Percentiles rank a stretch among this genome's conserved stretches.
phyloP scores from a whole-genome alignment of 257 asterid species.

The Solanum infundibuliforme region DNA sequence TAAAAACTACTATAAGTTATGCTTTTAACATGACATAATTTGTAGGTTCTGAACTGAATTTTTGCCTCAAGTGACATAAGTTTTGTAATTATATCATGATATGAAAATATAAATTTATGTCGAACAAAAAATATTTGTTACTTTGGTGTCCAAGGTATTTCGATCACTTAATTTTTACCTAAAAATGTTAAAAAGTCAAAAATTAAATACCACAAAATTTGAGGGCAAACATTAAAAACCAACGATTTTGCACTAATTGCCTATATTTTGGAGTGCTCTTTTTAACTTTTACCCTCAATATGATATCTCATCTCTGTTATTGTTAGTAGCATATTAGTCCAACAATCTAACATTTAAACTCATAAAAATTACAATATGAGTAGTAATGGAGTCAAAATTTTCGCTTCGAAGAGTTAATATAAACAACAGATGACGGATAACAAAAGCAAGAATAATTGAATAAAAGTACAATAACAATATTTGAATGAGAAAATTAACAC shows the following conservation, averaged over 20 bases:
- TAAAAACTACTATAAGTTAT: background rate
- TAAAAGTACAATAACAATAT: background rate
- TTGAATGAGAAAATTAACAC: background rate
- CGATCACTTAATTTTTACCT: too few species aligned
- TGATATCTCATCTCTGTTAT: background rate
- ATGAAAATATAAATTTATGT: too few species aligned
- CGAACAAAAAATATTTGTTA: too few species aligned
- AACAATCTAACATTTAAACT: background rate
- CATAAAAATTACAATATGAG: background rate
- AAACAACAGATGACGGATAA: rapidly evolving
- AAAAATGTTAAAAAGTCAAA: too few species aligned
- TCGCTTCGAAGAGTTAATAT: rapidly evolving
- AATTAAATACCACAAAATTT: background rate
- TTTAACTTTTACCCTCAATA: background rate
- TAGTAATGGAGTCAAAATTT: background rate
- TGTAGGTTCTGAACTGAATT: rapidly evolving
- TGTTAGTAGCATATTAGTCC: background rate
- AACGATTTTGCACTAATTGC: background rate
- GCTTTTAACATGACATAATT: background rate
- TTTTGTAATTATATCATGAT: too few species aligned
- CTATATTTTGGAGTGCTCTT: background rate
- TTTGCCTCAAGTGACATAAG: background rate
- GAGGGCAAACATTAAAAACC: background rate
- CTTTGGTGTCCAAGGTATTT: background rate
- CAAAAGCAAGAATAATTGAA: background rate